phyloP scores from a whole-genome alignment of 2,329 filamentous ascomycete species.

The Huntiella decipiens region DNA sequence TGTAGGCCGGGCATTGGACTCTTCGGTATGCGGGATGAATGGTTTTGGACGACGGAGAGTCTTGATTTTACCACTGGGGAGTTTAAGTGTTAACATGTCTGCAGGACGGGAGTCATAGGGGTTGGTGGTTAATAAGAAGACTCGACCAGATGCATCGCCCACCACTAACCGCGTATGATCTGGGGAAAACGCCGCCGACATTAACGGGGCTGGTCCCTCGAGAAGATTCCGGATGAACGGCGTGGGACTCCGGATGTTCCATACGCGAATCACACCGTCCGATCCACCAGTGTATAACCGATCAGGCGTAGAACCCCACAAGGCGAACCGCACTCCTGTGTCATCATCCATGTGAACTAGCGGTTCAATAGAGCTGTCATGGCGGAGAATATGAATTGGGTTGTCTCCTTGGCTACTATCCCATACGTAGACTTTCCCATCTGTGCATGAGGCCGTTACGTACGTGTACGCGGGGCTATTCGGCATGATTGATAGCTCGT shows the following conservation, averaged over 20 bases:
- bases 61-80: conserved; percentile 16
- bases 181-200: conserved; percentile 38
- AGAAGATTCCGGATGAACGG: conserved; percentile 32
- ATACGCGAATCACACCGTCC: conserved; percentile 42
- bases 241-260: conserved; percentile 31
- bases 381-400: conserved; percentile 35
- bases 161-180: conserved; percentile 35
- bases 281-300: conserved; percentile 45
- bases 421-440: conserved; percentile 44
- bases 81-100: conserved; percentile 21
- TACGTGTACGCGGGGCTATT: conserved; percentile 32
- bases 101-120: conserved; percentile 22
- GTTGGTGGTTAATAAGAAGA: conserved; percentile 35
- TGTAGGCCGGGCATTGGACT: conserved; percentile 20
- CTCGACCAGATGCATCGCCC: conserved; percentile 41
- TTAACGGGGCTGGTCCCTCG: conserved; percentile 35
- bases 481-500: conserved; percentile 40
- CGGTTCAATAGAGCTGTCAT: conserved; percentile 27
- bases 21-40: conserved; percentile 32
- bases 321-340: conserved; percentile 42
- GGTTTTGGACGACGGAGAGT: conserved; percentile 26
- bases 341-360: conserved; percentile 34
- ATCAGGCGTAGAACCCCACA: conserved; percentile 38
- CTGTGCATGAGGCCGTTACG: conserved; percentile 41
- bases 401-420: conserved; percentile 36